Percentiles rank a stretch among this genome's conserved stretches.
Conservation (phyloP, 2,329 filamentous ascomycete species). For the Exophiala sideris region DNA sequence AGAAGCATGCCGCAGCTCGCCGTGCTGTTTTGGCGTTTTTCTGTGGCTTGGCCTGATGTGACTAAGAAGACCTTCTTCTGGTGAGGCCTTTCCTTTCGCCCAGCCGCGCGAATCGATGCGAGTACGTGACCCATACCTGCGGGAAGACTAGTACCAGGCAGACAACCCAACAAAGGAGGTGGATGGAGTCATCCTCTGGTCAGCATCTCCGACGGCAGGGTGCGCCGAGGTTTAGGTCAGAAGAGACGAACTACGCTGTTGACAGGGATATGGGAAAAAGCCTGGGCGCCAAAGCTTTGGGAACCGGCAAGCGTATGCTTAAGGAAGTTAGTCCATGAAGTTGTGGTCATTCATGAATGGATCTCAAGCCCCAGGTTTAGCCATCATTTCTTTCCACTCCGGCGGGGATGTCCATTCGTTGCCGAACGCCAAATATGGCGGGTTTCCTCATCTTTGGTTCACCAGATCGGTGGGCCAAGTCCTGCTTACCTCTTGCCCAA, state of each 20-base stretch:
- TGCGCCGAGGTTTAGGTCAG: conserved; percentile 9
- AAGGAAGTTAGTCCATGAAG: conserved; percentile 3
- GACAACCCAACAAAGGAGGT: background rate
- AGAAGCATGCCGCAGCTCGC: conserved; percentile 14
- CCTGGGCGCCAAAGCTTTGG: conserved; percentile 14
- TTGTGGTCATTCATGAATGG: background rate
- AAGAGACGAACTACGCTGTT: background rate
- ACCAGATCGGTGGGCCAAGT: conserved; percentile 12
- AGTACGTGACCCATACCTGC: background rate
- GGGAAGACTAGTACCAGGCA: conserved; percentile 10
- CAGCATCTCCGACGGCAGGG: conserved; percentile 3
- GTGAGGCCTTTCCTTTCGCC: conserved; percentile 5
- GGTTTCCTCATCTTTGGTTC: conserved; percentile 1
- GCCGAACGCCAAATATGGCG: conserved; percentile 2
- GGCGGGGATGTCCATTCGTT: conserved; percentile 1
- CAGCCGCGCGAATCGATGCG: background rate
- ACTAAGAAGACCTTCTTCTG: conserved; percentile 10
- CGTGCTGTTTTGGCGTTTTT: conserved; percentile 14
- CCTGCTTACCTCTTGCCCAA: conserved; percentile 2
- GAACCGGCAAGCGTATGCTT: conserved; percentile 2
- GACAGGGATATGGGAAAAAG: conserved; percentile 2
- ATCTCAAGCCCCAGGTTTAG: conserved; percentile 3
- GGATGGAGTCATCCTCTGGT: conserved; percentile 13
- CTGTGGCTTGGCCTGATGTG: conserved; percentile 17
- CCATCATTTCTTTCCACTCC: background rate